A percentile compares a stretch with the other conserved stretches of the same genome.
Evolutionary conservation across 257 asterid species (phyloP).

Genomic region (Buddleja alternifolia): DNA sequence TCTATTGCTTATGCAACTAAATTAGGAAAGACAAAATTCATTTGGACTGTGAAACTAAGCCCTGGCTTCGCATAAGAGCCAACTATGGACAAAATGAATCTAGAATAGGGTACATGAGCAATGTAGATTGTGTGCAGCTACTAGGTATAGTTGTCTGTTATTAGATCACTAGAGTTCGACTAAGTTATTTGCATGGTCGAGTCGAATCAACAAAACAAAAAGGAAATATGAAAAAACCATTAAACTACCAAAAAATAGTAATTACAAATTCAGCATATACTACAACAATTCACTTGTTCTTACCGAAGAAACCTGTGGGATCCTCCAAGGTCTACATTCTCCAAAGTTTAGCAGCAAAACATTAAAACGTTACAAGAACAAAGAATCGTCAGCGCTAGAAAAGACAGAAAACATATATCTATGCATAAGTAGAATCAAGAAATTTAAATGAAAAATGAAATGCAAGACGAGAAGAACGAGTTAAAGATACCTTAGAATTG

Average conservation of each 20-base stretch:
- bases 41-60: conserved; percentile 1
- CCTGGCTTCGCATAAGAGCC: neutral
- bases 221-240: no score
- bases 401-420: conserved; percentile 3
- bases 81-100: neutral
- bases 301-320: conserved; percentile 92
- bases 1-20: neutral
- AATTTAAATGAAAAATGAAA: neutral
- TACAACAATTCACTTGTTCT: conserved; percentile 32
- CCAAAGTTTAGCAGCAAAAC: conserved; percentile 34
- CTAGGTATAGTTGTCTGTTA: neutral
- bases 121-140: conserved; percentile 12
- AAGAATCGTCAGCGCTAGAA: conserved; percentile 19
- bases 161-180: conserved; percentile 1
- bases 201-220: neutral
- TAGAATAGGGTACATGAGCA: neutral
- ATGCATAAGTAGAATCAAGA: conserved; percentile 1
- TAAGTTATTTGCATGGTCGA: neutral
- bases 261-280: neutral
- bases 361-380: conserved; percentile 14
- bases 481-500: conserved; percentile 69
- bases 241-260: no score
- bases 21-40: neutral
- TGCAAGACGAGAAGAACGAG: neutral
- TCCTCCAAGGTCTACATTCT: conserved; percentile 83